Evolutionary conservation across 768 basidiomycete species (phyloP).

Genomic region (Pholiota molesta): DNA sequence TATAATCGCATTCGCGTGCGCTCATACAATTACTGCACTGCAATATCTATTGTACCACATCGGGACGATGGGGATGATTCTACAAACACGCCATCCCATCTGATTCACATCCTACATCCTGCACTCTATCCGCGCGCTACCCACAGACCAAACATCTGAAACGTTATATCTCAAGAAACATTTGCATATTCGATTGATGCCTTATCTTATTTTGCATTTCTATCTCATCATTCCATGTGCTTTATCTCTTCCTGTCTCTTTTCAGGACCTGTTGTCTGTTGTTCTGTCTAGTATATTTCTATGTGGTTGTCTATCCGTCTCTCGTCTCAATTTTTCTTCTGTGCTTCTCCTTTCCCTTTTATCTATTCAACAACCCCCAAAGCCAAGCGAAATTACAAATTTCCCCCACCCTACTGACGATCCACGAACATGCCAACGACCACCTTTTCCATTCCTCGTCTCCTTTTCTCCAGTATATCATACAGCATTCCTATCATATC

Average conservation of each 20-base stretch:
- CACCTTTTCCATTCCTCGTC: neutral
- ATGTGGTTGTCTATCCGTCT: conserved; percentile 10
- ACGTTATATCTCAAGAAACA: conserved; percentile 20
- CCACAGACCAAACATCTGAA: neutral
- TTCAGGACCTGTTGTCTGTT: conserved; percentile 29
- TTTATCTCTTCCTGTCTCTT: conserved; percentile 18
- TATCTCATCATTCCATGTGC: conserved; percentile 13
- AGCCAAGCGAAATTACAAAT: conserved; percentile 6
- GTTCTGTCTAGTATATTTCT: conserved; percentile 24
- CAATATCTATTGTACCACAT: conserved; percentile 15
- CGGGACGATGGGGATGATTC: conserved; percentile 7
- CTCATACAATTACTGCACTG: conserved; percentile 2
- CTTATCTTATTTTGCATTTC: conserved; percentile 20
- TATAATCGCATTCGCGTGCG: conserved; percentile 11
- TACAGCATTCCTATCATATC: conserved; percentile 10
- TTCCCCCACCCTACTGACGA: neutral
- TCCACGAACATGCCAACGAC: conserved; percentile 3
- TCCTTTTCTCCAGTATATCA: conserved; percentile 7
- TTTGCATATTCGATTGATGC: conserved; percentile 20
- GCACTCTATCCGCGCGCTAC: conserved; percentile 6
- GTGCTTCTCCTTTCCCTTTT: neutral
- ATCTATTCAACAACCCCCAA: conserved; percentile 7
- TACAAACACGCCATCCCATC: conserved; percentile 7
- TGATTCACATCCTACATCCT: conserved; percentile 1
- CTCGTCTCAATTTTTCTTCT: conserved; percentile 22